These are phyloP conservation scores for Irpex sp. DNA, from an alignment of 1,284 basidiomycete genomes.

Conservation along the genomic window DNA sequence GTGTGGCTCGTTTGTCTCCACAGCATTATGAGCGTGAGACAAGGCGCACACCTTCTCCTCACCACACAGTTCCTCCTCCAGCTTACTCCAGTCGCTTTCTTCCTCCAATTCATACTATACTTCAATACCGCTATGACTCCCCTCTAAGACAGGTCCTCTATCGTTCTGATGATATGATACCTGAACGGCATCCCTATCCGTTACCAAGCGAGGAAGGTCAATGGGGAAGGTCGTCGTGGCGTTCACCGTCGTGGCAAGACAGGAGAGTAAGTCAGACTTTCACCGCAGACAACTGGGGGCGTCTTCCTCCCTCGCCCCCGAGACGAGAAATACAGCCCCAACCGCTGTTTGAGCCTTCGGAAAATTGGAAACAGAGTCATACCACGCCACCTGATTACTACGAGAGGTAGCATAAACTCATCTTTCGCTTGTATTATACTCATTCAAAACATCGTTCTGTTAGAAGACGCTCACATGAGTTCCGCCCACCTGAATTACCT, in stretches of 20 bases:
- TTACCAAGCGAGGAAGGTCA: constrained; percentile 22
- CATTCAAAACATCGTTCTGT: not conserved
- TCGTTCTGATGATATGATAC: constrained; percentile 42
- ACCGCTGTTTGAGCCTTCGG: constrained; percentile 68
- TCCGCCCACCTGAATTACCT: constrained; percentile 6
- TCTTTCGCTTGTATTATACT: not conserved
- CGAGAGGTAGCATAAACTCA: constrained; percentile 11
- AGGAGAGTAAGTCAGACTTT: constrained; percentile 25
- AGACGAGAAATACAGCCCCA: constrained; percentile 42
- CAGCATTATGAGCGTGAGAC: constrained; percentile 2
- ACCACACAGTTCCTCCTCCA: constrained; percentile 32
- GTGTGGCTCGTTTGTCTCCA: not conserved
- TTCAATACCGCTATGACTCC: constrained; percentile 35
- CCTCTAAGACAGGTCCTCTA: constrained; percentile 33
- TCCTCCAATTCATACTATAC: constrained; percentile 33
- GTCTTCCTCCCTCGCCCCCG: constrained; percentile 17
- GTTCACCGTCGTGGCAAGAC: constrained; percentile 26
- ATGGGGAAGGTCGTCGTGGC: constrained; percentile 29
- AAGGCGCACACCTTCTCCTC: constrained; percentile 25
- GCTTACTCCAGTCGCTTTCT: constrained; percentile 49
- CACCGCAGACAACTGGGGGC: constrained; percentile 13
- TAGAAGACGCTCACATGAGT: constrained; percentile 15
- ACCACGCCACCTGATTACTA: constrained; percentile 21
- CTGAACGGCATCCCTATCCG: constrained; percentile 42
- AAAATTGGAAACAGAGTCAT: constrained; percentile 63